phyloP scores from a whole-genome alignment of 139 green algal genomes.

The Deuterostichococcus epilithicus region DNA sequence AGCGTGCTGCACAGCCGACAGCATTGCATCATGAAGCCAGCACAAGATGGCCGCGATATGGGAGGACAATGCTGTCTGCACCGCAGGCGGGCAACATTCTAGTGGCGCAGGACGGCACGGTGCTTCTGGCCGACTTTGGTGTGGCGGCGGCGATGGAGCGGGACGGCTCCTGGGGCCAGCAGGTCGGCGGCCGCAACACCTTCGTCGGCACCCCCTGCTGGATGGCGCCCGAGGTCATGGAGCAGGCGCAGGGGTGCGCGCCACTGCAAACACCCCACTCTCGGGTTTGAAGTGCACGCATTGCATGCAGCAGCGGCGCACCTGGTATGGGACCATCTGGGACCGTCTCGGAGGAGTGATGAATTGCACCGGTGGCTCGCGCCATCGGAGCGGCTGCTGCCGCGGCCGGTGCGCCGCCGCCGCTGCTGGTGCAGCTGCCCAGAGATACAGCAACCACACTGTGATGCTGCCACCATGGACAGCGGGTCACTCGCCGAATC shows the following conservation, averaged over 20 bases:
- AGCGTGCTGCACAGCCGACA: not conserved
- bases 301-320: too few relatives aligned
- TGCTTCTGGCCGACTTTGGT: slow-evolving; percentile 96
- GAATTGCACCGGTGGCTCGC: too few relatives aligned
- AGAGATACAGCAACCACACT: not conserved
- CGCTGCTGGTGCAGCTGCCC: not conserved
- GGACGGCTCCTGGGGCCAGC: slow-evolving; percentile 78
- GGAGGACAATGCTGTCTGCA: too few relatives aligned
- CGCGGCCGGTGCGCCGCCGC: too few relatives aligned
- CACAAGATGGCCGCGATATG: too few relatives aligned
- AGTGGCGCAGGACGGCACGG: slow-evolving; percentile 81
- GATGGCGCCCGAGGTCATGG: slow-evolving; percentile 99
- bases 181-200: slow-evolving; percentile 69
- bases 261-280: too few relatives aligned
- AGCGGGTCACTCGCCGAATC: too few relatives aligned
- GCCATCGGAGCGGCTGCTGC: too few relatives aligned
- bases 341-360: too few relatives aligned
- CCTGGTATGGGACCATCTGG: too few relatives aligned
- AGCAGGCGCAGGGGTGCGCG: slow-evolving; percentile 74
- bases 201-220: slow-evolving; percentile 93
- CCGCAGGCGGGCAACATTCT: slow-evolving; percentile 95
- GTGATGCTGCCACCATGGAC: too few relatives aligned
- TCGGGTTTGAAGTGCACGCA: too few relatives aligned
- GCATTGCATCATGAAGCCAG: not conserved
- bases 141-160: slow-evolving; percentile 90